Conservation (phyloP, 2,329 filamentous ascomycete genomes). For the Dendryphion nanum region DNA sequence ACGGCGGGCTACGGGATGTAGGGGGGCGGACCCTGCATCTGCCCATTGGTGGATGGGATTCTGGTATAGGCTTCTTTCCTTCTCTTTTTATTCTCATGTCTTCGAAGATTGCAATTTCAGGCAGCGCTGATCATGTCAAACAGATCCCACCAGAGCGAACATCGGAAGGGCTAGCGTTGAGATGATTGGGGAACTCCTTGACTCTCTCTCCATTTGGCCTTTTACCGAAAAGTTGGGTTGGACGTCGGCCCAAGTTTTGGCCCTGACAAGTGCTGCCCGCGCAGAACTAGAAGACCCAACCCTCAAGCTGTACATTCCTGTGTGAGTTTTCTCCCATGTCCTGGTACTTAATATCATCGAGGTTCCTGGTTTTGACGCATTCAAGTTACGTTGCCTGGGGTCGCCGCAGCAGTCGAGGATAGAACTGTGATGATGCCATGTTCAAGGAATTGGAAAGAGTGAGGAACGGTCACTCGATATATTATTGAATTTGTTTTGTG, state of each 20-base stretch:
- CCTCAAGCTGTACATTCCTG: conserved; percentile 36
- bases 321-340: conserved; percentile 22
- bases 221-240: conserved; percentile 33
- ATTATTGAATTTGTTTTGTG: too few species aligned
- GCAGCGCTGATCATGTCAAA: neutral
- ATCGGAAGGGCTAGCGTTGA: conserved; percentile 29
- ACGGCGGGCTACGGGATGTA: conserved; percentile 33
- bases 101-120: neutral
- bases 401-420: conserved; percentile 22
- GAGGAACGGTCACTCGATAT: too few species aligned
- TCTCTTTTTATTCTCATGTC: too few species aligned
- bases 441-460: too few species aligned
- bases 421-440: too few species aligned
- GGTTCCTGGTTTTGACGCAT: too few species aligned
- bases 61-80: conserved; percentile 34
- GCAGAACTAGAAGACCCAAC: conserved; percentile 26
- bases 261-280: conserved; percentile 28
- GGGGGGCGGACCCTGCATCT: conserved; percentile 26
- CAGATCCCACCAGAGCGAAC: conserved; percentile 28
- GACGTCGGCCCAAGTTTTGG: conserved; percentile 27
- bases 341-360: conserved; percentile 9
- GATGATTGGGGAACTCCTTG: conserved; percentile 34
- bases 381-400: conserved; percentile 34
- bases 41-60: conserved; percentile 38
- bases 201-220: conserved; percentile 38